phyloP scores from a whole-genome alignment of 768 basidiomycete genomes.

The Pulveroboletus sp. region DNA sequence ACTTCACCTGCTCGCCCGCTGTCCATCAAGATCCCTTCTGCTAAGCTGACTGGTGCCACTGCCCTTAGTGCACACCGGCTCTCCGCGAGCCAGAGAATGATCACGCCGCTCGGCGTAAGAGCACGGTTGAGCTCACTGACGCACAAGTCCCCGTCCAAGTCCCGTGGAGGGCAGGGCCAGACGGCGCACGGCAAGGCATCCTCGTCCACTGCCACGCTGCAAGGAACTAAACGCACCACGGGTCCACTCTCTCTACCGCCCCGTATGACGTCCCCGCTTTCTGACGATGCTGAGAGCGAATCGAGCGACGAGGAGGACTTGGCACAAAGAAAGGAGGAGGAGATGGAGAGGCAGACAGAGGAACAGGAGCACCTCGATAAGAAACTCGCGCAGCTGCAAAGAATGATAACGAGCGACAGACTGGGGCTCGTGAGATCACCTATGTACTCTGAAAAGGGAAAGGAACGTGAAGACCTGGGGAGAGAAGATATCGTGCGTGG shows the following conservation, averaged over 20 bases:
- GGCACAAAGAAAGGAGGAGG: slow-evolving; percentile 58
- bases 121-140: slow-evolving; percentile 70
- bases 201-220: slow-evolving; percentile 72
- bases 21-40: slow-evolving; percentile 25
- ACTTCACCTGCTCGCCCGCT: slow-evolving; percentile 14
- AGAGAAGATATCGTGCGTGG: slow-evolving; percentile 40
- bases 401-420: slow-evolving; percentile 70
- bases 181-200: slow-evolving; percentile 42
- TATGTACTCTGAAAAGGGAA: slow-evolving; percentile 36
- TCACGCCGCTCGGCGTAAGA: slow-evolving; percentile 62
- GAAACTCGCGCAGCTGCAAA: slow-evolving; percentile 67
- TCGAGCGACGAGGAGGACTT: slow-evolving; percentile 61
- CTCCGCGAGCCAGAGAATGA: slow-evolving; percentile 42
- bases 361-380: slow-evolving; percentile 64
- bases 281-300: slow-evolving; percentile 49
- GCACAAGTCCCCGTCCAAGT: slow-evolving; percentile 44
- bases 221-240: slow-evolving; percentile 38
- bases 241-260: slow-evolving; percentile 27
- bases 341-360: slow-evolving; percentile 63
- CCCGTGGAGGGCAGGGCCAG: slow-evolving; percentile 11
- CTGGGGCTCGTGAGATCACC: slow-evolving; percentile 60
- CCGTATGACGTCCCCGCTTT: slow-evolving; percentile 49
- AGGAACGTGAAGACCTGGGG: slow-evolving; percentile 21
- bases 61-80: slow-evolving; percentile 22
- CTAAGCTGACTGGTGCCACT: slow-evolving; percentile 6